Evolutionary conservation across 495 filamentous ascomycete genomes (phyloP).

Genomic region (Apiosordaria backusii): DNA sequence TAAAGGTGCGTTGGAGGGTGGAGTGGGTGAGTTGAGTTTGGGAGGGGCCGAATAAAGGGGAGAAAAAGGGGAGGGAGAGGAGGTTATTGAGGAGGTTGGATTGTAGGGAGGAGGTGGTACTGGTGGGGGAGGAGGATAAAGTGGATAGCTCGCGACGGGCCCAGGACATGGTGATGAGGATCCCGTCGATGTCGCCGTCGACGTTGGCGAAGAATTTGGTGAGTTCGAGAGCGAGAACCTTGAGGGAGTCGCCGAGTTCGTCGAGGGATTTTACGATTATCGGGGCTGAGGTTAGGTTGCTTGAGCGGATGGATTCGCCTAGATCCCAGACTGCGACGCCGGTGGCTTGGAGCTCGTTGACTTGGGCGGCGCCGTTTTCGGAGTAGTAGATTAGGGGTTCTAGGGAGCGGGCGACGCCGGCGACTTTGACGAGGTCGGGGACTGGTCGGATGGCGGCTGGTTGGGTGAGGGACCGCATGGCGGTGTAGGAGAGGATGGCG

Average conservation of each 20-base stretch:
- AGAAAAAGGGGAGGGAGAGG: slow-evolving; percentile 62
- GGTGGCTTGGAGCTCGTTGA: slow-evolving; percentile 80
- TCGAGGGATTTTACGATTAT: slow-evolving; percentile 82
- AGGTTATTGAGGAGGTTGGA: slow-evolving; percentile 78
- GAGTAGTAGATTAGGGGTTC: slow-evolving; percentile 91
- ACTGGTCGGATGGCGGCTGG: slow-evolving; percentile 64
- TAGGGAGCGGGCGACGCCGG: slow-evolving; percentile 79
- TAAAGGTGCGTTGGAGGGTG: slow-evolving; percentile 80
- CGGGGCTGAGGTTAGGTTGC: slow-evolving; percentile 83
- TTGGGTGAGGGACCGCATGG: slow-evolving; percentile 63
- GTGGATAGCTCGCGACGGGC: slow-evolving; percentile 72
- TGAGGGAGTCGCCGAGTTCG: slow-evolving; percentile 75
- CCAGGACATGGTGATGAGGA: slow-evolving; percentile 94
- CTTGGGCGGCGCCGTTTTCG: slow-evolving; percentile 78
- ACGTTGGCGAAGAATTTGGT: slow-evolving; percentile 88
- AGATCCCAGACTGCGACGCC: slow-evolving; percentile 90
- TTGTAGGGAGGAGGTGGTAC: slow-evolving; percentile 54
- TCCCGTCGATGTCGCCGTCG: slow-evolving; percentile 84
- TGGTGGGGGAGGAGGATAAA: slow-evolving; percentile 47
- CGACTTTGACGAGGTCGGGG: slow-evolving; percentile 86
- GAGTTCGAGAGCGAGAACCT: slow-evolving; percentile 73
- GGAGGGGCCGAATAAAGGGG: slow-evolving; percentile 72
- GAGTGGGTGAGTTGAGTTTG: slow-evolving; percentile 71
- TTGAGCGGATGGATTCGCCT: slow-evolving; percentile 78
- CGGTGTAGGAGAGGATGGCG: slow-evolving; percentile 54